These are phyloP conservation scores for Pseudofabraea citricarpa DNA, from an alignment of 2,329 filamentous ascomycete genomes.

Conservation along the genomic window DNA sequence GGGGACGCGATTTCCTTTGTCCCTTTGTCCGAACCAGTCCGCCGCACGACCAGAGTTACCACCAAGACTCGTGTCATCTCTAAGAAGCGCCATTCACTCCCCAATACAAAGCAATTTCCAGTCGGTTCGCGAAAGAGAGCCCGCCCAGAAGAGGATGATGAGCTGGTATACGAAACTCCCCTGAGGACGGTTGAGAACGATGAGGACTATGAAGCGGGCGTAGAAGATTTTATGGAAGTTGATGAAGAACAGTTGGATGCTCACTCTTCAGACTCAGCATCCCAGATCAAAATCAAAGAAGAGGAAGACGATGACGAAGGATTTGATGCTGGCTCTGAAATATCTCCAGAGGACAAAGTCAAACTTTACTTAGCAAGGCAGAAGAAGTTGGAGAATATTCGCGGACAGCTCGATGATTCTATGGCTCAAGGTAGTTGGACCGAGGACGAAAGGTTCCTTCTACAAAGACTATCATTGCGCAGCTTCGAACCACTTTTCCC, in stretches of 20 bases:
- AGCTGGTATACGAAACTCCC: not conserved
- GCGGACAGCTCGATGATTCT: slow-evolving; percentile 18
- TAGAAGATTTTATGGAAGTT: slow-evolving; percentile 1
- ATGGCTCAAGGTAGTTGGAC: slow-evolving; percentile 23
- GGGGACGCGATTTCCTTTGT: not conserved
- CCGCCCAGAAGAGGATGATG: slow-evolving; percentile 15
- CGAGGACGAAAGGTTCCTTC: slow-evolving; percentile 22
- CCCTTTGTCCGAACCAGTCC: not conserved
- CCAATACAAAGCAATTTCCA: slow-evolving; percentile 11
- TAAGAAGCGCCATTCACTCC: slow-evolving; percentile 13
- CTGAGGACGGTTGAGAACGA: not conserved
- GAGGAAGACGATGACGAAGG: slow-evolving; percentile 7
- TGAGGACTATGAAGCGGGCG: slow-evolving; percentile 6
- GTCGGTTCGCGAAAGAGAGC: slow-evolving; percentile 18
- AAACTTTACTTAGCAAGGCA: slow-evolving; percentile 24
- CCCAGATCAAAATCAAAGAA: slow-evolving; percentile 10
- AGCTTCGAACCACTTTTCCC: slow-evolving; percentile 26
- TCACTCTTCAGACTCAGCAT: slow-evolving; percentile 13
- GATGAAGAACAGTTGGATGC: not conserved
- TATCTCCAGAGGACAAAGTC: slow-evolving; percentile 19
- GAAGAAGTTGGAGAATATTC: slow-evolving; percentile 17
- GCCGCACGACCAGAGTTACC: slow-evolving; percentile 8
- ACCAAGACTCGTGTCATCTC: slow-evolving; percentile 8
- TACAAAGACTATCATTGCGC: slow-evolving; percentile 24
- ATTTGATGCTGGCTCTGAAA: slow-evolving; percentile 6